phyloP scores from a whole-genome alignment of 306 rosid genomes.

The Cucurbita argyrosperma region DNA sequence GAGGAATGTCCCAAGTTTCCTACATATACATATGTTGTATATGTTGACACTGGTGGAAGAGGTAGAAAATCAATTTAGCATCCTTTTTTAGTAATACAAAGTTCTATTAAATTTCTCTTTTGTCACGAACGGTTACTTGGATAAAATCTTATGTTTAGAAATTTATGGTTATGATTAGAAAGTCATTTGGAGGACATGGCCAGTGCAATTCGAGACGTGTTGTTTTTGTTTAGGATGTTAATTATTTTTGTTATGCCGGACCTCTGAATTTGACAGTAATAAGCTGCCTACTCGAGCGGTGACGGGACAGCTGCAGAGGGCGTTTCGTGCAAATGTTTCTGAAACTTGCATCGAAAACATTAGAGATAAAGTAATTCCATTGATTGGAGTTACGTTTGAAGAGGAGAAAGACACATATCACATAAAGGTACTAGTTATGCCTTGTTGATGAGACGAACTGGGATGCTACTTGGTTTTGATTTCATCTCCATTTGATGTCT shows the following conservation, averaged over 20 bases:
- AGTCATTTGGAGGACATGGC: not conserved
- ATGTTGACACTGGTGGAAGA: too few relatives aligned
- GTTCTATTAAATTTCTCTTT: too few relatives aligned
- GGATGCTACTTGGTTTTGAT: not conserved
- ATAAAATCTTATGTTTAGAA: not conserved
- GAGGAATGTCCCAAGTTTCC: too few relatives aligned
- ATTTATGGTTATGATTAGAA: not conserved
- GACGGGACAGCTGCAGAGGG: constrained; percentile 10
- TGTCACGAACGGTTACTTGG: too few relatives aligned
- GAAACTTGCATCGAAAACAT: constrained; percentile 19
- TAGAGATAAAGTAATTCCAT: constrained; percentile 4
- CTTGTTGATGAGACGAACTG: not conserved
- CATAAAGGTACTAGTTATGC: constrained; percentile 21
- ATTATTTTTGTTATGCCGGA: constrained; percentile 7
- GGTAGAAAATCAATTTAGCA: too few relatives aligned
- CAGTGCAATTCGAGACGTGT: not conserved
- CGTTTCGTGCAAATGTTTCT: constrained; percentile 22
- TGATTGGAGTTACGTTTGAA: constrained; percentile 18
- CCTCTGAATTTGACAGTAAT: constrained; percentile 8
- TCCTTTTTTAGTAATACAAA: too few relatives aligned
- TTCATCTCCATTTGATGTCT: not conserved
- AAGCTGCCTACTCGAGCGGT: constrained; percentile 1
- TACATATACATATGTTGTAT: too few relatives aligned
- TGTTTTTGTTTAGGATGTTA: not conserved
- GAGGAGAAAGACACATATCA: constrained; percentile 29